These are phyloP conservation scores for Rhynchospora tenuis DNA, from an alignment of 176 grass and related monocot species.

Conservation along the genomic window DNA sequence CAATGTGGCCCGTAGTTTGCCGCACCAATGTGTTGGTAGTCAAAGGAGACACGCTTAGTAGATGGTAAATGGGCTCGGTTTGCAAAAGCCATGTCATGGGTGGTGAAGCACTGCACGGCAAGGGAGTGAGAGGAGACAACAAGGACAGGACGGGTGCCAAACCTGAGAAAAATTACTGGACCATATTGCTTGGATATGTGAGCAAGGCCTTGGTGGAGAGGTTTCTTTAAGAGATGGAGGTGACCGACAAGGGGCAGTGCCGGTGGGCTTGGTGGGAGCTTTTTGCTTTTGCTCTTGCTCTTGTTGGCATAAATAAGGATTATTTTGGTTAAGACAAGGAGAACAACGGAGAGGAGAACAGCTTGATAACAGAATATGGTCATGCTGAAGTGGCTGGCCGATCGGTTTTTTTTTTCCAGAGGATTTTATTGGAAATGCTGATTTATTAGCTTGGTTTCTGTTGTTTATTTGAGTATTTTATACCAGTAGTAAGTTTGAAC, in stretches of 20 bases:
- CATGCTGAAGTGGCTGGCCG: background rate
- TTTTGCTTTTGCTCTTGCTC: background rate
- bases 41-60: slow-evolving; percentile 24
- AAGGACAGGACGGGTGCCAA: slow-evolving; percentile 39
- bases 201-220: slow-evolving; percentile 41
- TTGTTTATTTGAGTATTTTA: too few species aligned
- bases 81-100: slow-evolving; percentile 51
- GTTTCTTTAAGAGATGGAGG: slow-evolving; percentile 60
- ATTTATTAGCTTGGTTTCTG: too few species aligned
- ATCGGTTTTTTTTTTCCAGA: too few species aligned
- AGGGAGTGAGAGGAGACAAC: slow-evolving; percentile 28
- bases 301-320: background rate
- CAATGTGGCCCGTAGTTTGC: slow-evolving; percentile 56
- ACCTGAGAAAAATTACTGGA: slow-evolving; percentile 32
- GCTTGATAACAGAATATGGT: background rate
- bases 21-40: slow-evolving; percentile 9
- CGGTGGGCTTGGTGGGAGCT: slow-evolving; percentile 33
- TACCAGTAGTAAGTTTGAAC: too few species aligned
- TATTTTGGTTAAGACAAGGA: background rate
- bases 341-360: background rate
- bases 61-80: slow-evolving; percentile 49
- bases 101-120: slow-evolving; percentile 41
- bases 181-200: slow-evolving; percentile 29
- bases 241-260: slow-evolving; percentile 44
- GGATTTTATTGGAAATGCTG: too few species aligned